These are phyloP conservation scores for Ciborinia camelliae DNA, from an alignment of 2,329 filamentous ascomycete genomes.

Conservation along the genomic window DNA sequence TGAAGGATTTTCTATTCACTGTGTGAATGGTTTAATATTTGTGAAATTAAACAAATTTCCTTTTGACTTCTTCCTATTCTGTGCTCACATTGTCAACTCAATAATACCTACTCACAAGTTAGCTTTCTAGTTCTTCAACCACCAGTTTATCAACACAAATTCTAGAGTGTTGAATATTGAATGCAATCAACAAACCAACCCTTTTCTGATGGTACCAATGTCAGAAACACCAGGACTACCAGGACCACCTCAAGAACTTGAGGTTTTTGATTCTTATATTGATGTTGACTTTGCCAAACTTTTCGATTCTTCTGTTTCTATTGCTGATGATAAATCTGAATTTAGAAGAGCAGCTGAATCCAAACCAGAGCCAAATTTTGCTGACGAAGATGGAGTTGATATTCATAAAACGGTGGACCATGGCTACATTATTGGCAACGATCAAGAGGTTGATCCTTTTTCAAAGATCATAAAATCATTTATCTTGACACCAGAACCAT, in stretches of 20 bases:
- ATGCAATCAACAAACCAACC: neutral
- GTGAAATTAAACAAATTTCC: too few species aligned
- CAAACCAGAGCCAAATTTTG: neutral
- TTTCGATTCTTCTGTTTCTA: conserved; percentile 1
- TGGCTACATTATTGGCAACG: neutral
- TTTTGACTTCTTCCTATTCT: neutral
- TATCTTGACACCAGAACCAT: neutral
- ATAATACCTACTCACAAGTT: neutral
- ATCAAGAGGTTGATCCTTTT: neutral
- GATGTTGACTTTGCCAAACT: conserved; percentile 11
- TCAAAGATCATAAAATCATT: neutral
- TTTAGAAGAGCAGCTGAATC: neutral
- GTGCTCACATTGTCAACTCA: neutral
- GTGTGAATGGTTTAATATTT: neutral
- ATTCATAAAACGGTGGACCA: neutral
- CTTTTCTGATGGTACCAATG: neutral
- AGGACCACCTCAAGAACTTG: neutral
- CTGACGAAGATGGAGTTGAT: too few species aligned
- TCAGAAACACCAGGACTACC: neutral
- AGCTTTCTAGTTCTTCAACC: neutral
- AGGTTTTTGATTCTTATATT: conserved; percentile 12
- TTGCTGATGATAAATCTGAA: neutral
- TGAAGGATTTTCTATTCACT: neutral
- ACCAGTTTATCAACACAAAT: neutral
- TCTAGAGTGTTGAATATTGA: neutral